Evolutionary conservation across 176 grass and related monocot species (phyloP), one percentile per base, ranked within the genome.

Genomic region (Oryza officinalis): DNA sequence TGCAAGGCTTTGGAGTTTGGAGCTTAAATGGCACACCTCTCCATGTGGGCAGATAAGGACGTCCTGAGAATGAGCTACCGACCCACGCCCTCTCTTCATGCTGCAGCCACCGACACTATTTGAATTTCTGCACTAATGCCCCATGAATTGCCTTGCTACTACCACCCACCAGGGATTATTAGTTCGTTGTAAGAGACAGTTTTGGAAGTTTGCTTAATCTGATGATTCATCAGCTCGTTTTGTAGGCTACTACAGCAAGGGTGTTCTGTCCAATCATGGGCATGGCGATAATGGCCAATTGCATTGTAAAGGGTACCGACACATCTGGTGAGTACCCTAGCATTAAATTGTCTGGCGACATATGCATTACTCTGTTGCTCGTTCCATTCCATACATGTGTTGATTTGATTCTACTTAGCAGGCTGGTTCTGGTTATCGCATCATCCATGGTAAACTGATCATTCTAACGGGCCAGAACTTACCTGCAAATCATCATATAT

Each of bases 1-100:
- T 18, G 57, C 23, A 67, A 11, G 43, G 47, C 72, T 86, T 72
- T 43, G 73, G 59, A 13, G 27, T n/a, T n/a, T 18, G 57, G 14
- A 85, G 49, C 77, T 89, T 65, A 43, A 61, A 45, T 40, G 46
- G 50, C 69, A 65, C 80, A 22, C 63, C 49, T 14, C 65, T 83
- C 84, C 89, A 87, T 65, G 80, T 87, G 84, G 47, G 33, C 47
- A 75, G 80, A 86, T 79, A 72, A 86, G 83, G 69, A 35, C 74
- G 84, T 41, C 74, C 84, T 75, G 74, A 68, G n/a, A 50, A 69
- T 23, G 17, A 52, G 74, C 59, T 68, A 41, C 88, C 88, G 73
- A 49, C 84, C 84, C 83, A 90, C 61, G 46, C 49, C 28, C 40
- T 75, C 2, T 40, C 35, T 44, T 86, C 35, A 44, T 78, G 80